Conservation (phyloP, 1,284 basidiomycete genomes). For the Cronartium ribicola region DNA sequence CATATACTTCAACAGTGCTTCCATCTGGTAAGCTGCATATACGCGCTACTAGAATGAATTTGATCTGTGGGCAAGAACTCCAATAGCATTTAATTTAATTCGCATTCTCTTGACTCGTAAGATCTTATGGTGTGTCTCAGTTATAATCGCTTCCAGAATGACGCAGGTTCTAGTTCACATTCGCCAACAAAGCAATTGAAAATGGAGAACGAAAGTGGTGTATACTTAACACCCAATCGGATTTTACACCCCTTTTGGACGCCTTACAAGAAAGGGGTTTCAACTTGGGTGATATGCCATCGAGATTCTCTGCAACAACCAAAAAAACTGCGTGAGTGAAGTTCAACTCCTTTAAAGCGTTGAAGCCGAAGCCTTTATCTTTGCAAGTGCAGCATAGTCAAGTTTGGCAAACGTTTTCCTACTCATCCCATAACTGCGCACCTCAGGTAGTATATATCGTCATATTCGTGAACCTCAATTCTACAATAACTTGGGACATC, state of each 20-base stretch:
- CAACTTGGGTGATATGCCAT: slow-evolving; percentile 33
- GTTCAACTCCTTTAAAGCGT: not conserved
- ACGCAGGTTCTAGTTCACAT: not conserved
- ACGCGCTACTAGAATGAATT: too few species aligned
- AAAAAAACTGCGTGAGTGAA: slow-evolving; percentile 36
- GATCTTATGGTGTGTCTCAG: slow-evolving; percentile 27
- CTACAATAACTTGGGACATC: slow-evolving; percentile 19
- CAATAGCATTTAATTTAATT: not conserved
- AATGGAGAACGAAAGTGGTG: slow-evolving; percentile 7
- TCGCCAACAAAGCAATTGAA: not conserved
- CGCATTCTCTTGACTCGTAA: not conserved
- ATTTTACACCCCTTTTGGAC: slow-evolving; percentile 32
- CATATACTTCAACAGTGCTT: slow-evolving; percentile 16
- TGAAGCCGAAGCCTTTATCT: not conserved
- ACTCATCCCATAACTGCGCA: not conserved
- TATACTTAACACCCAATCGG: slow-evolving; percentile 33
- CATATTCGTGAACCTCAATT: slow-evolving; percentile 23
- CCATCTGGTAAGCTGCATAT: slow-evolving; percentile 15
- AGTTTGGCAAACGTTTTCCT: too few species aligned
- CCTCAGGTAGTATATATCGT: slow-evolving; percentile 30
- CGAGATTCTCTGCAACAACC: slow-evolving; percentile 28
- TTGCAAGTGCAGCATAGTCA: too few species aligned
- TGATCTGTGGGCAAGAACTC: too few species aligned
- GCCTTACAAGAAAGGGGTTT: slow-evolving; percentile 26
- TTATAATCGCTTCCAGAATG: slow-evolving; percentile 1